A percentile compares a stretch with the other conserved stretches of the same genome.
These are phyloP conservation scores for Tremella mesenterica DNA, from an alignment of 768 basidiomycete genomes.

Conservation along the genomic window DNA sequence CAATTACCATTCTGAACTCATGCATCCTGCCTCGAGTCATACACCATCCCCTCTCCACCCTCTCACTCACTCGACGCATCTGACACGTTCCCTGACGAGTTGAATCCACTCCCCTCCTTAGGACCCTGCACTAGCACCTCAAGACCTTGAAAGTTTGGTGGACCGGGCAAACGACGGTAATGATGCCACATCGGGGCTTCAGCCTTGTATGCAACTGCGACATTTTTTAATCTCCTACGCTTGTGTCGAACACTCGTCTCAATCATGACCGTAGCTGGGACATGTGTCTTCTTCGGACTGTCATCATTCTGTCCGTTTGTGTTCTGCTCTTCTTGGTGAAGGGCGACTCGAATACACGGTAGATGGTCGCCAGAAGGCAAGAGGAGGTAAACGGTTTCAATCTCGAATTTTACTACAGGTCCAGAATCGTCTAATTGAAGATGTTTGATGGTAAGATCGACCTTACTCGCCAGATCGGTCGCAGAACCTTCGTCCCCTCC, in stretches of 20 bases:
- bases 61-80: no score
- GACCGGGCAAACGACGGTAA: slow-evolving; percentile 11
- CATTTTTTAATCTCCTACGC: slow-evolving; percentile 4
- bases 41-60: neutral
- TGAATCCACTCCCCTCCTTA: no score
- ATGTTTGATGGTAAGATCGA: neutral
- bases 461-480: neutral
- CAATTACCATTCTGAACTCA: slow-evolving; percentile 28
- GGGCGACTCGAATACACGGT: neutral
- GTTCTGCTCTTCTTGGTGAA: neutral
- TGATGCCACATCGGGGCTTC: slow-evolving; percentile 23
- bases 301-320: no score
- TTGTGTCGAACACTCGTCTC: slow-evolving; percentile 3
- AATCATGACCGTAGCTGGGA: slow-evolving; percentile 14
- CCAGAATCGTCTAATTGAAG: neutral
- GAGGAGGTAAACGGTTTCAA: neutral
- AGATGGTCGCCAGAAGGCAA: neutral
- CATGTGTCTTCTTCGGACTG: neutral
- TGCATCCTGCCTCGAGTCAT: neutral
- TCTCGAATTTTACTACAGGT: neutral
- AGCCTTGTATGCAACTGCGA: slow-evolving; percentile 13
- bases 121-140: neutral
- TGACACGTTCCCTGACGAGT: no score
- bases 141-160: slow-evolving; percentile 10
- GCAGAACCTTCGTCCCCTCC: neutral